phyloP scores from a whole-genome alignment of 352 stramenopile species.

The Pythium phragmiticola region DNA sequence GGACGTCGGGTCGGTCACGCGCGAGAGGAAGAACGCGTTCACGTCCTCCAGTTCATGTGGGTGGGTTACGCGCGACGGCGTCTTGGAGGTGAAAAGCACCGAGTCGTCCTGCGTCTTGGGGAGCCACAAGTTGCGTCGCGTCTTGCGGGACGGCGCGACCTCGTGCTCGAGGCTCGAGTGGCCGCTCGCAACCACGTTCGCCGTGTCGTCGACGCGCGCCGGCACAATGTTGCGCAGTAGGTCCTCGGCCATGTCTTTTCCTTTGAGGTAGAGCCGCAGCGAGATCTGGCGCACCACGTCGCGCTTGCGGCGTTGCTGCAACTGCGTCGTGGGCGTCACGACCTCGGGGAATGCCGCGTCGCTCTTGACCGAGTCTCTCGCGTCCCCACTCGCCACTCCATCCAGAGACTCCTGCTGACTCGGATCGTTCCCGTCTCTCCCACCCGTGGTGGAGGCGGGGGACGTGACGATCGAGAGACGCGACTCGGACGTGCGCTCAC shows the following conservation, averaged over 20 bases:
- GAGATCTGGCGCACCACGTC: constrained; percentile 77
- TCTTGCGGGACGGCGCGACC: constrained; percentile 61
- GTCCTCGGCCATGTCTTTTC: constrained; percentile 59
- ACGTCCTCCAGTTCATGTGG: constrained; percentile 37
- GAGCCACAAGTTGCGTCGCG: constrained; percentile 69
- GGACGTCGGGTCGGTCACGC: constrained; percentile 80
- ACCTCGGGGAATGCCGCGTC: constrained; percentile 11
- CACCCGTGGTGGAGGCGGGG: no score
- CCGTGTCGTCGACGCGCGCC: constrained; percentile 56
- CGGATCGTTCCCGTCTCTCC: neutral
- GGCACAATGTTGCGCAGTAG: constrained; percentile 62
- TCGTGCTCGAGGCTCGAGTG: constrained; percentile 63
- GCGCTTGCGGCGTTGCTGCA: constrained; percentile 45
- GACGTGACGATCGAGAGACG: constrained; percentile 13
- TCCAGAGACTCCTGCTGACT: neutral
- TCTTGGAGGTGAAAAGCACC: constrained; percentile 38
- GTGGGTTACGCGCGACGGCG: constrained; percentile 5
- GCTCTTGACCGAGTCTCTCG: constrained; percentile 10
- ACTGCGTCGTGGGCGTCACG: constrained; percentile 25
- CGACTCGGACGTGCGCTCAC: neutral
- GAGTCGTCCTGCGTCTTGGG: constrained; percentile 78
- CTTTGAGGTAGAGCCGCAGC: constrained; percentile 75
- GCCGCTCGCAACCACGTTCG: constrained; percentile 33
- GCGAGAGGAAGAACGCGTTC: constrained; percentile 75
- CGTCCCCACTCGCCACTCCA: neutral